Conservation (phyloP, 2,329 filamentous ascomycete species). For the Colletotrichum endophyticum region DNA sequence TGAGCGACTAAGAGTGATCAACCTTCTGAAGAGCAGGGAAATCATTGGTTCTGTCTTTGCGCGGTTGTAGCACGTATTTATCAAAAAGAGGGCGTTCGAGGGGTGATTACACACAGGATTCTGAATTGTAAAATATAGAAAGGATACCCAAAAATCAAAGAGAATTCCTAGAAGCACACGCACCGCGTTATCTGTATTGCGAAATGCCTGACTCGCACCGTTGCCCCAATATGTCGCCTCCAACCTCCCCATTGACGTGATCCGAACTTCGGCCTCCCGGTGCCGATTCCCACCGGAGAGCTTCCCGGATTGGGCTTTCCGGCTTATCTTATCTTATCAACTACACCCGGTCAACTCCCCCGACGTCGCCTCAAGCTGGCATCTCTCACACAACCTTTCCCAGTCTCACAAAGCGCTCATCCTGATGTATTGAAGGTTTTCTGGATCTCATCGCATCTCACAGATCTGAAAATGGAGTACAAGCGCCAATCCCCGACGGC, state of each 20-base stretch:
- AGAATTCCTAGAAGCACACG: background rate
- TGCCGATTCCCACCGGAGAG: constrained; percentile 7
- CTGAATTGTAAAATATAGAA: background rate
- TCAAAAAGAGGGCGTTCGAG: background rate
- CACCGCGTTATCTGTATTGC: background rate
- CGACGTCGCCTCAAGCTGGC: background rate
- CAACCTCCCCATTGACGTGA: constrained; percentile 6
- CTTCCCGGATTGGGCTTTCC: constrained; percentile 4
- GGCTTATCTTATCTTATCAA: constrained; percentile 14
- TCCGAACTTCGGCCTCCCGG: constrained; percentile 14
- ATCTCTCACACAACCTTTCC: background rate
- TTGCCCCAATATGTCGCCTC: background rate
- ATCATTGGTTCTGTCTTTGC: constrained; percentile 89
- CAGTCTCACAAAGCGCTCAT: background rate
- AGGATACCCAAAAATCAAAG: constrained; percentile 13
- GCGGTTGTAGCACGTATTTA: constrained; percentile 51
- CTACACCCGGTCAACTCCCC: background rate
- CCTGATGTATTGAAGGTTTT: background rate
- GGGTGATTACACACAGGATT: background rate
- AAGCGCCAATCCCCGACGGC: constrained; percentile 26
- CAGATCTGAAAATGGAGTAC: constrained; percentile 42
- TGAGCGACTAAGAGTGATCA: constrained; percentile 86
- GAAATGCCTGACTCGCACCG: background rate
- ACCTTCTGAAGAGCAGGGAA: constrained; percentile 88
- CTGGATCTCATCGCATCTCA: background rate